phyloP scores from a whole-genome alignment of 2,329 filamentous ascomycete species.

The Zelopaecilomyces penicillatus region DNA sequence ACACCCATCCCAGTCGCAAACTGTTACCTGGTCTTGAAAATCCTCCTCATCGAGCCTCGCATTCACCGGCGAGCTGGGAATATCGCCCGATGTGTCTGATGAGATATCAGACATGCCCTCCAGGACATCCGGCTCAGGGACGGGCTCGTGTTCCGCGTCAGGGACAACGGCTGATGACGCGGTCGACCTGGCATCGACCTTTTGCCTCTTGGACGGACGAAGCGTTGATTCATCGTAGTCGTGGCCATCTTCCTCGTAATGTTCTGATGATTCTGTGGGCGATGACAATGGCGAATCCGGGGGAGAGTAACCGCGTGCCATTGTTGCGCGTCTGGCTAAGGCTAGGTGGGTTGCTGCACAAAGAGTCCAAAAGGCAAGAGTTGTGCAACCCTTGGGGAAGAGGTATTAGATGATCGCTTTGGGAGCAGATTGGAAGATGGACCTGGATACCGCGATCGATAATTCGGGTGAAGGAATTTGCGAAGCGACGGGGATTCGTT shows the following conservation, averaged over 20 bases:
- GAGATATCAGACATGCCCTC: slow-evolving; percentile 66
- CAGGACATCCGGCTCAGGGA: slow-evolving; percentile 42
- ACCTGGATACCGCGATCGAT: no score
- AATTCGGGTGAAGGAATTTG: no score
- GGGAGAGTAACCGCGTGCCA: slow-evolving; percentile 29
- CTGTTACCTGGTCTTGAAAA: slow-evolving; percentile 67
- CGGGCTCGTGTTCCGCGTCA: slow-evolving; percentile 36
- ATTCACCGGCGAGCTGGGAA: slow-evolving; percentile 62
- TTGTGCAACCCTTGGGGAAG: no score
- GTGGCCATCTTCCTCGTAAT: slow-evolving; percentile 33
- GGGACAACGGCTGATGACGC: slow-evolving; percentile 36
- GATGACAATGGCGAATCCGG: slow-evolving; percentile 41
- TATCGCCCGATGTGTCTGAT: slow-evolving; percentile 81
- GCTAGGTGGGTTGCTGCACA: no score
- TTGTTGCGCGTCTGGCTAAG: slow-evolving; percentile 17
- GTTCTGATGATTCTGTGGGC: slow-evolving; percentile 34
- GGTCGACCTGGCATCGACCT: slow-evolving; percentile 35
- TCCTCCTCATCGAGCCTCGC: slow-evolving; percentile 66
- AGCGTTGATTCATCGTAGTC: slow-evolving; percentile 33
- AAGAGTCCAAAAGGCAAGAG: no score
- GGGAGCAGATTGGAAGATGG: no score
- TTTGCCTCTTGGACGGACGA: slow-evolving; percentile 40
- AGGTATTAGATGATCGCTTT: no score
- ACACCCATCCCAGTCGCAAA: slow-evolving; percentile 73
- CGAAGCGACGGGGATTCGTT: no score